phyloP scores from a whole-genome alignment of 371 early-diverging fungal genomes.

The Mortierella sp. region DNA sequence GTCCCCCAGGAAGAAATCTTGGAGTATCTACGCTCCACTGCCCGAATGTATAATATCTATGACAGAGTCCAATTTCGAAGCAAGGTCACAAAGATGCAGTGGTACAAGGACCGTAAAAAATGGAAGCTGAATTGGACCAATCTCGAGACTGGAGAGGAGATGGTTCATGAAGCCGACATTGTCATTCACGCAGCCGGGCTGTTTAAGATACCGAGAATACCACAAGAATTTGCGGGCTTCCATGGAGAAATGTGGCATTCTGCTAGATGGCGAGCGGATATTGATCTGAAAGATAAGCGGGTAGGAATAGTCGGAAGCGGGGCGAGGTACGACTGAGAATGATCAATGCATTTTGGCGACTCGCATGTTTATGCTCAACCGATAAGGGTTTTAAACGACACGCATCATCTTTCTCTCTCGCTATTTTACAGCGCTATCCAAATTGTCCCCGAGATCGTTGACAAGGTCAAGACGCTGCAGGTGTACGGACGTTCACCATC shows the following conservation, averaged over 20 bases:
- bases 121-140: slow-evolving; percentile 57
- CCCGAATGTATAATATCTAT: slow-evolving; percentile 57
- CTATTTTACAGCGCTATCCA: slow-evolving; percentile 60
- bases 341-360: no score
- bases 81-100: slow-evolving; percentile 53
- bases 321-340: no score
- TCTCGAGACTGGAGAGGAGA: slow-evolving; percentile 15
- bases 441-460: slow-evolving; percentile 58
- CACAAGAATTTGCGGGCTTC: slow-evolving; percentile 58
- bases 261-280: slow-evolving; percentile 56
- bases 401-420: not conserved
- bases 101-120: slow-evolving; percentile 56
- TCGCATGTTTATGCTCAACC: no score
- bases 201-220: slow-evolving; percentile 60
- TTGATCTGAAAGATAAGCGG: slow-evolving; percentile 59
- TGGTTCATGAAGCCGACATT: slow-evolving; percentile 13
- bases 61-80: slow-evolving; percentile 58
- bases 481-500: slow-evolving; percentile 65
- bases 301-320: slow-evolving; percentile 64
- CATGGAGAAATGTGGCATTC: slow-evolving; percentile 59
- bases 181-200: slow-evolving; percentile 58
- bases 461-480: slow-evolving; percentile 54
- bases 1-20: slow-evolving; percentile 60
- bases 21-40: slow-evolving; percentile 59
- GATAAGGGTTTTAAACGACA: no score